These are phyloP conservation scores for Smittium culicis DNA, from an alignment of 371 early-diverging fungal genomes.

Conservation along the genomic window DNA sequence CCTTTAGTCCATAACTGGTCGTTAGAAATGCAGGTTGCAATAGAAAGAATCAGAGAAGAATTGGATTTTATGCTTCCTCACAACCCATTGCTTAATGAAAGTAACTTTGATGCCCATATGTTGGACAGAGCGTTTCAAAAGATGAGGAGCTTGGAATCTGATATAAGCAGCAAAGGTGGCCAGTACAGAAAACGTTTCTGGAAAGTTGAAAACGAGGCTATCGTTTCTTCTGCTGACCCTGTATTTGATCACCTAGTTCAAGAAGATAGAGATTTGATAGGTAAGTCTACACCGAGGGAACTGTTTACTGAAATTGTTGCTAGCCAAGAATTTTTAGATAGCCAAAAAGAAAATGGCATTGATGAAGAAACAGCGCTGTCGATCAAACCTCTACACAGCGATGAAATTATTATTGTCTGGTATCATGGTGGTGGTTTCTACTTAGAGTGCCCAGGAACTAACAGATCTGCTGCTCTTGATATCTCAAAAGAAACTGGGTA, in stretches of 20 bases:
- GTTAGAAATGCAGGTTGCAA: conserved; percentile 8
- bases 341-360: background rate
- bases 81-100: background rate
- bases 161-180: background rate
- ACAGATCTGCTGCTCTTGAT: conserved; percentile 19
- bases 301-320: conserved; percentile 9
- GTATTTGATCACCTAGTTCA: conserved; percentile 1
- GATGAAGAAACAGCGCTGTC: background rate
- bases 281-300: background rate
- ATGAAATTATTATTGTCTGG: conserved; percentile 33
- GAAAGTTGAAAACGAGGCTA: background rate
- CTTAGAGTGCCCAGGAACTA: conserved; percentile 29
- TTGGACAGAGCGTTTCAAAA: background rate
- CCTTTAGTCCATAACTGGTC: conserved; percentile 9
- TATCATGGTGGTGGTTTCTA: conserved; percentile 61
- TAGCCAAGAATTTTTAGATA: background rate
- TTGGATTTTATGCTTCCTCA: background rate
- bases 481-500: conserved; percentile 18
- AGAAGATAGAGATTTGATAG: background rate
- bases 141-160: background rate
- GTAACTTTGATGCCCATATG: conserved; percentile 4
- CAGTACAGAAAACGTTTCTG: background rate
- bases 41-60: background rate
- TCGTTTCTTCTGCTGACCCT: background rate
- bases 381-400: conserved; percentile 10